A percentile compares a stretch with the other conserved stretches of the same genome.
These are phyloP conservation scores for Fusarium torulosum DNA, from an alignment of 2,329 filamentous ascomycete species.

Conservation along the genomic window DNA sequence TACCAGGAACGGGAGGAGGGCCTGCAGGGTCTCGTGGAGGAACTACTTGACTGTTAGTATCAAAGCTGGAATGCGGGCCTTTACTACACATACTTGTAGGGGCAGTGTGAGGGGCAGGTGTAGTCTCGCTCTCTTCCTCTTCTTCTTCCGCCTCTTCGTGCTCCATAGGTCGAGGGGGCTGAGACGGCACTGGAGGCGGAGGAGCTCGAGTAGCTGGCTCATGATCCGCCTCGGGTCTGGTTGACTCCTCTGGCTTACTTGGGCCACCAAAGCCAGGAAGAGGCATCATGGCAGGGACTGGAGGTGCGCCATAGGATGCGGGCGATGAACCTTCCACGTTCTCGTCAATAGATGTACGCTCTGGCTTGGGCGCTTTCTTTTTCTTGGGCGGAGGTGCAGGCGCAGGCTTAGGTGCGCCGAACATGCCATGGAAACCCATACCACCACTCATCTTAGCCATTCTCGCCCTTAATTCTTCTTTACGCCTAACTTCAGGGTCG, in stretches of 20 bases:
- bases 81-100: conserved; percentile 40
- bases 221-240: conserved; percentile 56
- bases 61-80: background rate
- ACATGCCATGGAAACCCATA: conserved; percentile 97
- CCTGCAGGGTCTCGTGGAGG: conserved; percentile 51
- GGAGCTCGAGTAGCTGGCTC: conserved; percentile 46
- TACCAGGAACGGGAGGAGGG: conserved; percentile 62
- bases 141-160: conserved; percentile 45
- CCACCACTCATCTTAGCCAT: conserved; percentile 99
- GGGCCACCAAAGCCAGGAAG: conserved; percentile 79
- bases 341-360: conserved; percentile 58
- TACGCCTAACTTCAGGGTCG: conserved; percentile 86
- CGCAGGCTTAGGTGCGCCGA: conserved; percentile 78
- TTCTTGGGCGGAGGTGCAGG: conserved; percentile 65
- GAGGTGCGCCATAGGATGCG: conserved; percentile 60
- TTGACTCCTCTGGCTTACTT: conserved; percentile 58
- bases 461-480: conserved; percentile 88
- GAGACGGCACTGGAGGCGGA: conserved; percentile 50
- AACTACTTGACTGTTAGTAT: conserved; percentile 50
- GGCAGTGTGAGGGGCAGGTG: conserved; percentile 51
- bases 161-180: conserved; percentile 34
- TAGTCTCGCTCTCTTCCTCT: conserved; percentile 53
- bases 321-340: conserved; percentile 60
- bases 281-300: conserved; percentile 71
- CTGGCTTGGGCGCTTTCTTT: conserved; percentile 64